These are phyloP conservation scores for Leccinum uliginosum DNA, from an alignment of 768 basidiomycete genomes.

Conservation along the genomic window DNA sequence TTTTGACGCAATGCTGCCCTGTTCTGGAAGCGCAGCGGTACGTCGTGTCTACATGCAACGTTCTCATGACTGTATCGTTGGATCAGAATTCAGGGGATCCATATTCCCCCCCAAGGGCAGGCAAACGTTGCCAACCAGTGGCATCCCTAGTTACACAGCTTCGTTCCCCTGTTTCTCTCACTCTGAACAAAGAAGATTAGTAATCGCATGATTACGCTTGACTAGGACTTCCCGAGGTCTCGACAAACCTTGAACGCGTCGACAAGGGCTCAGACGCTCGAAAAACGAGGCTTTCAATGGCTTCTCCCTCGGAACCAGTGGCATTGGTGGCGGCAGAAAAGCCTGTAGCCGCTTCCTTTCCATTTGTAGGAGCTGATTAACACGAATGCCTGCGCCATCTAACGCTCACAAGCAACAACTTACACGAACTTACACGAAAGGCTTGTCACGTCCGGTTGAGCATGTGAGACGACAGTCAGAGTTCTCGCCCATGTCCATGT, in stretches of 20 bases:
- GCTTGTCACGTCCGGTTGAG: background rate
- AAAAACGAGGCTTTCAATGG: conserved; percentile 1
- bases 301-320: background rate
- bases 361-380: background rate
- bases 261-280: conserved; percentile 13
- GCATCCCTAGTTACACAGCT: no score
- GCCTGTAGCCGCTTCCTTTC: background rate
- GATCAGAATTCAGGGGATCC: no score
- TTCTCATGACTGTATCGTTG: no score
- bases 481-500: background rate
- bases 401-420: background rate
- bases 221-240: background rate
- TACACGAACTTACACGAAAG: conserved; percentile 8
- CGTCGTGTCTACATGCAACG: no score
- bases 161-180: no score
- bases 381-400: background rate
- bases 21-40: no score
- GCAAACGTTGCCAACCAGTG: no score
- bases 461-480: no score
- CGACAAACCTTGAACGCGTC: background rate
- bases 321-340: background rate
- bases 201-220: background rate
- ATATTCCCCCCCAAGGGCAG: no score
- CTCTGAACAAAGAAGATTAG: conserved; percentile 6
- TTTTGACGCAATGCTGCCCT: no score